Base-by-base conservation (phyloP, 345 rosid genomes). In the Iberis pinnata region DNA sequence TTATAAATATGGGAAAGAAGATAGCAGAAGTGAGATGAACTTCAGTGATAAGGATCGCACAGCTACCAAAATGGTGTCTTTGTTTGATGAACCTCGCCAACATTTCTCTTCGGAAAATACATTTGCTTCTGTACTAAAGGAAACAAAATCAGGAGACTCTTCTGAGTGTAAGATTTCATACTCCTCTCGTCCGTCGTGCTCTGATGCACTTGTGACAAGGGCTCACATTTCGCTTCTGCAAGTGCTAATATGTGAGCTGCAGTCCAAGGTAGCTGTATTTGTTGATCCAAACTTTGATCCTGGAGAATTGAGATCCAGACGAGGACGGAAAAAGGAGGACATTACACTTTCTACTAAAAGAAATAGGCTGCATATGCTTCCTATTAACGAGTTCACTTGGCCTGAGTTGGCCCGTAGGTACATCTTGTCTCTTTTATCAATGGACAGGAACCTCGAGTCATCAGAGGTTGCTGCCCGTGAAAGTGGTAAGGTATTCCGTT, bases 321-420 rank as follows among this genome's bases (percentile, higher is more conserved):
- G 93, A 43, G 98, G 96, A 58, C 80, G 86, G 69, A 83, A 68
- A 76, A 92, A 83, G 76, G 98, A 92, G 53, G 95, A 85, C 58
- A 63, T 53, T 63, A 69, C 75, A n/a, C 71, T 63, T 58, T 73
- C 78, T 65, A 54, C 65, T 37, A 84, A 81, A 76, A 78, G 76
- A 76, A 74, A 61, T 64, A 88, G 80, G 73, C 77, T 85, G 69
- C 71, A 63, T 68, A 69, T 76, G 81, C 89, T 88, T 42, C 95
- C 98, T 58, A 53, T 92, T 44, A 92, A 92, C 71, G 93, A 79
- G 59, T 49, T 92, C 56, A 92, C 89, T 33, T 92, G 96, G 98
- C 98, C 95, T 20, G 98, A 88, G 62, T 68, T 92, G 74, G 89
- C 88, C 71, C 82, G 96, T 63, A 74, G 98, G 53, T 92, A 84